Base-by-base conservation (phyloP, 495 filamentous ascomycete genomes). In the Tuber magnatum region DNA sequence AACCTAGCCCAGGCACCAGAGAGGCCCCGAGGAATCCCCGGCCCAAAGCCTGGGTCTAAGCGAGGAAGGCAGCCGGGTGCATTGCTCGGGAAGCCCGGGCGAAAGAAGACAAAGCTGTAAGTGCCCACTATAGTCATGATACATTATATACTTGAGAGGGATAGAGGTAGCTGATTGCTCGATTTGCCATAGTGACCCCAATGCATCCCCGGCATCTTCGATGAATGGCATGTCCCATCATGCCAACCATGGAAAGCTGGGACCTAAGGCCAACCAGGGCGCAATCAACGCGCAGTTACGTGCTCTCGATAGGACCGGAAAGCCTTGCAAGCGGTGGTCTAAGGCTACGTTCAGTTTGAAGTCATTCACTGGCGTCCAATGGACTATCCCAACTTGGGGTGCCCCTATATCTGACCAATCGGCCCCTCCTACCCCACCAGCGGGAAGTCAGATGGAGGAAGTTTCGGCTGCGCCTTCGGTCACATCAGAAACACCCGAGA, bases 231-330 rank as follows among this genome's bases (percentile, higher is more conserved):
- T 74, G 24, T 51, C 78, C 75, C 46, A 75, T 79, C 56, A 80
- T 42, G 78, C 77, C 39, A 80, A 87, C 65, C 92, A 76, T 35
- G 74, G 93, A 81, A 96, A 95, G 83, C 91, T 98, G 35, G 94
- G 94, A 18, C 95, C 95, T 71, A 99, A 98, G 85, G 94, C 95
- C 68, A 99, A 98, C 84, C 93, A 95, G 80, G 95, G 95, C 74
- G 94, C 94, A 74, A 99, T 99, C 86, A 99, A 99, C 82, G 95
- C 96, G 71, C 92, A 93, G 73, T 90, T 99, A 44, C 92, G 95
- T 71, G 96, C 95, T 7, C 89, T 99, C 68, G 95, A 99, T 83
- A 91, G 94, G 56, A 91, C 90, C 1, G 93, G 94, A 69, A 91
- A 94, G 75, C 93, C 94, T 3, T 97, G 94, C 82, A 92, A 96